Base-by-base conservation (phyloP, 768 basidiomycete genomes). In the Obba rivulosa region DNA sequence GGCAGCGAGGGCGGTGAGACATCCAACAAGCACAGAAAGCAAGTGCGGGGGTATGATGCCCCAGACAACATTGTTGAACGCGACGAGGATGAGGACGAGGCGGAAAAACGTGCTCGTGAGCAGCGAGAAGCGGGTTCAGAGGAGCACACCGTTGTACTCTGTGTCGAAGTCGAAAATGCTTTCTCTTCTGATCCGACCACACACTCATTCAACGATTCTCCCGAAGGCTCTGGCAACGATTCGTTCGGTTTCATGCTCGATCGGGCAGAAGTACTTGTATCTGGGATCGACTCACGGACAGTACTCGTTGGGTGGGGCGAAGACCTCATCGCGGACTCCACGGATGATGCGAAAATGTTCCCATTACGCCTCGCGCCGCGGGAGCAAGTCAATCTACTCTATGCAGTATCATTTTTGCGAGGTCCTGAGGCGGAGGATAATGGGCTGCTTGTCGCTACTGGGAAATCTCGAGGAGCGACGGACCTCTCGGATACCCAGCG, bases 321-420 rank as follows among this genome's bases (percentile, higher is more conserved):
- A 41, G 53, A 58, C 61, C 36, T 62, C 66, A 20, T 65, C 62
- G 4, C 69, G 70, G 43, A 67, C 24, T 13, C 28, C 5, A 13
- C 5, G 13, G 5, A 13, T 31, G 28, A 31, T 13, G 47, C 52
- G 8, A 56, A 72, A 22, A 69, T 79, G 3, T 93, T 93, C 62
- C 93, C 92, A 8, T 69, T 93, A 17, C 72, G 60, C 10, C 73
- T 95, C n/a, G 75, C 77, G 1, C 73, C 83, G 2, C 70, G 76
- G 59, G 90, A 91, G 34, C 92, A 95, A 65, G 88, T 82, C 59
- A 95, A 94, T 60, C 72, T 96, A 22, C 76, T 96, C 14, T 94
- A 94, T 55, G 85, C 87, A 1, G 89, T 96, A n/a, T 80, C 83
- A 10, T 89, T 93, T 61, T 70, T 88, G 55, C 76, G 74, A 20